Percentiles rank a stretch among this genome's conserved stretches.
Evolutionary conservation across 495 filamentous ascomycete genomes (phyloP).

Genomic region (Penicillium egyptiacum): DNA sequence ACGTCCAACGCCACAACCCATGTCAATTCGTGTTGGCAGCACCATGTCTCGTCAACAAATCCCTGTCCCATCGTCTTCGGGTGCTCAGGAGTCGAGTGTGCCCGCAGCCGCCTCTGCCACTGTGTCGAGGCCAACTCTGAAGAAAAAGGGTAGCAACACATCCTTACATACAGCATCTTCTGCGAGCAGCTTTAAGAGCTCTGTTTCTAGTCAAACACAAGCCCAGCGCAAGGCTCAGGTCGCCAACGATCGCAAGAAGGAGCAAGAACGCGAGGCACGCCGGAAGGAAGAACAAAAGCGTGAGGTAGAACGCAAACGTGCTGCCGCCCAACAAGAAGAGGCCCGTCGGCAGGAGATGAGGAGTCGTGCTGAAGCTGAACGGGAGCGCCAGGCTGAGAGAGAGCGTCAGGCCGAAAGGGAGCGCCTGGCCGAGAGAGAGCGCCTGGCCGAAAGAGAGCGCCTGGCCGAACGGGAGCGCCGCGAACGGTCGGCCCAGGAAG

Average conservation of each 20-base stretch:
- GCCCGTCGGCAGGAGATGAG: slow-evolving; percentile 48
- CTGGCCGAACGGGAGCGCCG: slow-evolving; percentile 42
- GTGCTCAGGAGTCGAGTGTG: slow-evolving; percentile 57
- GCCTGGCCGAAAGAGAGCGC: slow-evolving; percentile 10
- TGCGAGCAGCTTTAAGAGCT: slow-evolving; percentile 65
- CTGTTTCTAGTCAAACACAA: slow-evolving; percentile 55
- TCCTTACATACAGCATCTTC: slow-evolving; percentile 67
- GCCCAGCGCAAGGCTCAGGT: slow-evolving; percentile 57
- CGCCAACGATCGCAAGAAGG: slow-evolving; percentile 72
- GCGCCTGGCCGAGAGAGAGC: slow-evolving; percentile 36
- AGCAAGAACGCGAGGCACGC: slow-evolving; percentile 70
- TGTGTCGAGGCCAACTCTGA: slow-evolving; percentile 48
- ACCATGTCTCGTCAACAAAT: slow-evolving; percentile 68
- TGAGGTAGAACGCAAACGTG: slow-evolving; percentile 74
- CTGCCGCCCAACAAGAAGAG: slow-evolving; percentile 53
- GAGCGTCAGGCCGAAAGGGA: slow-evolving; percentile 41
- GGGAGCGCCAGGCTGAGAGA: slow-evolving; percentile 40
- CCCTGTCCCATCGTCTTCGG: slow-evolving; percentile 61
- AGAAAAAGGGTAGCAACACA: slow-evolving; percentile 67
- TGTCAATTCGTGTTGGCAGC: slow-evolving; percentile 73
- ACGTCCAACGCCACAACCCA: slow-evolving; percentile 72
- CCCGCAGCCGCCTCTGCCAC: slow-evolving; percentile 46
- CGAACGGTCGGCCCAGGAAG: slow-evolving; percentile 48
- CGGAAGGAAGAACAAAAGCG: slow-evolving; percentile 77
- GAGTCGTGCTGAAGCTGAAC: slow-evolving; percentile 47